These are phyloP conservation scores for Boletales sp. DNA, from an alignment of 768 basidiomycete genomes.

Conservation along the genomic window DNA sequence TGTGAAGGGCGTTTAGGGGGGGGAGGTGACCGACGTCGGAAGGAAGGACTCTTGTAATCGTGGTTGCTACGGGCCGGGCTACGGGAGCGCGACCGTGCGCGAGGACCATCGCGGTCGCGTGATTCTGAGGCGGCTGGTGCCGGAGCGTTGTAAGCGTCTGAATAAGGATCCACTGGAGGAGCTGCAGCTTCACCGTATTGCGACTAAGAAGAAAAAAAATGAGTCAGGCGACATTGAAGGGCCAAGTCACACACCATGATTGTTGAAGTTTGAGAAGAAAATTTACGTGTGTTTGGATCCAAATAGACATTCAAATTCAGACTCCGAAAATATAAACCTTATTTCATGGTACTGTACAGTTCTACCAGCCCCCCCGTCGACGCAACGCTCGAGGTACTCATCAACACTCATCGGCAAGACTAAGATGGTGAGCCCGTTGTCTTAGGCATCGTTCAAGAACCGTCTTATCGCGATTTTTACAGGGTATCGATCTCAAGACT, in stretches of 20 bases:
- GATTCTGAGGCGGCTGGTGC: slow-evolving; percentile 44
- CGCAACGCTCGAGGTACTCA: slow-evolving; percentile 37
- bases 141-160: slow-evolving; percentile 75
- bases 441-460: slow-evolving; percentile 22
- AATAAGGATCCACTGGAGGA: slow-evolving; percentile 71
- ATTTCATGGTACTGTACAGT: slow-evolving; percentile 54
- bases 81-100: slow-evolving; percentile 74
- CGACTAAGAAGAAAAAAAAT: slow-evolving; percentile 17
- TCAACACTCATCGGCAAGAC: slow-evolving; percentile 55
- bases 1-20: slow-evolving; percentile 66
- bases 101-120: slow-evolving; percentile 52
- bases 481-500: slow-evolving; percentile 94
- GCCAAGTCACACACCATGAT: slow-evolving; percentile 54
- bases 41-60: slow-evolving; percentile 55
- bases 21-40: slow-evolving; percentile 54
- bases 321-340: slow-evolving; percentile 34
- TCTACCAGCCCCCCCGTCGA: slow-evolving; percentile 56
- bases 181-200: slow-evolving; percentile 66
- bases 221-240: not conserved
- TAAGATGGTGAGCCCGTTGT: slow-evolving; percentile 78
- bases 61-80: slow-evolving; percentile 56
- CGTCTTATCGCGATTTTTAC: slow-evolving; percentile 15
- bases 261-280: slow-evolving; percentile 47
- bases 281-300: slow-evolving; percentile 46
- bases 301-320: slow-evolving; percentile 24